These are phyloP conservation scores for Trichoderma orchidacearum DNA, from an alignment of 495 filamentous ascomycete genomes.

Conservation along the genomic window DNA sequence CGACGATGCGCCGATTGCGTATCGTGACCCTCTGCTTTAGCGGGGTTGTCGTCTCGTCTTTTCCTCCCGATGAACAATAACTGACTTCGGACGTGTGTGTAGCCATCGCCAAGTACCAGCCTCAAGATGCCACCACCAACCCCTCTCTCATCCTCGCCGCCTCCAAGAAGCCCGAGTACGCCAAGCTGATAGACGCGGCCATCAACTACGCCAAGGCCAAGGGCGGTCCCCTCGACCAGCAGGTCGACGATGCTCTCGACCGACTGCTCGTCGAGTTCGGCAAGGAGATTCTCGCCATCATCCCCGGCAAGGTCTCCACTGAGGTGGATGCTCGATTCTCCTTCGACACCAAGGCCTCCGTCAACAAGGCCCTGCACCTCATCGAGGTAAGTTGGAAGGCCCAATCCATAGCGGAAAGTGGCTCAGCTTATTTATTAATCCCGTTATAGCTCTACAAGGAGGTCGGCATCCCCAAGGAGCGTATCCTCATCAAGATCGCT, in stretches of 20 bases:
- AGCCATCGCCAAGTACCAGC: constrained; percentile 99
- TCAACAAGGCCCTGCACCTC: constrained; percentile 94
- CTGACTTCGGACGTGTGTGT: background rate
- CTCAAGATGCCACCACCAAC: constrained; percentile 99
- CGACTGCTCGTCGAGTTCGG: constrained; percentile 95
- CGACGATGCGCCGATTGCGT: background rate
- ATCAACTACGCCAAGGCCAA: constrained; percentile 73
- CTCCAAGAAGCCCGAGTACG: constrained; percentile 96
- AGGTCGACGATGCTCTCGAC: constrained; percentile 78
- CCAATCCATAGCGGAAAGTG: background rate
- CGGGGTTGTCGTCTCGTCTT: no score
- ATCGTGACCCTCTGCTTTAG: no score
- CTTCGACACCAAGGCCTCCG: constrained; percentile 83
- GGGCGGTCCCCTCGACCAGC: constrained; percentile 49
- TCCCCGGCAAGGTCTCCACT: constrained; percentile 96
- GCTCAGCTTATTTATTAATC: no score
- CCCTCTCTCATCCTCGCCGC: constrained; percentile 95
- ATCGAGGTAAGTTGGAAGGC: constrained; percentile 54
- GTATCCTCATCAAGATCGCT: constrained; percentile 83
- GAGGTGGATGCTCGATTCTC: constrained; percentile 96
- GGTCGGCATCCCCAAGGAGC: constrained; percentile 82
- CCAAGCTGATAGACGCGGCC: constrained; percentile 77
- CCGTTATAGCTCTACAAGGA: constrained; percentile 77
- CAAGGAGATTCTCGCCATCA: constrained; percentile 90
- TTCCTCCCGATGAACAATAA: background rate